phyloP scores from a whole-genome alignment of 2,329 filamentous ascomycete species.

The Arthrobotrys pseudoclavata region DNA sequence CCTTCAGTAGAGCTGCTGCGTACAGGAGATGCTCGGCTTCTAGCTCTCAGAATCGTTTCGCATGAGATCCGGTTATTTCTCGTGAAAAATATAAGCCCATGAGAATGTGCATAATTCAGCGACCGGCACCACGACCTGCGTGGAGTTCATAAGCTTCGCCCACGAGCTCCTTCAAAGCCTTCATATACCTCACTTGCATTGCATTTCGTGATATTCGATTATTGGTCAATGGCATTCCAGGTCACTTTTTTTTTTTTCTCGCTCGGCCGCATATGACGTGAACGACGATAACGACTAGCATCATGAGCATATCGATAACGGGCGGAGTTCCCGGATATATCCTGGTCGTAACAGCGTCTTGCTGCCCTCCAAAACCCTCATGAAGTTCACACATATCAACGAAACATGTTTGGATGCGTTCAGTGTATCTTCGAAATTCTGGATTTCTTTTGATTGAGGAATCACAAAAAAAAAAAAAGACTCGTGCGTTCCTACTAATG shows the following conservation, averaged over 20 bases:
- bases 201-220: conserved; percentile 14
- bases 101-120: conserved; percentile 32
- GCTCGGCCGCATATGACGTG: conserved; percentile 36
- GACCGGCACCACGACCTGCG: conserved; percentile 15
- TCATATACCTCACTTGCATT: conserved; percentile 20
- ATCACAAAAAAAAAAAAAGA: conserved; percentile 27
- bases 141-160: conserved; percentile 24
- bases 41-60: conserved; percentile 5
- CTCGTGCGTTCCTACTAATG: conserved; percentile 58
- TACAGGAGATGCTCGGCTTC: conserved; percentile 3
- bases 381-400: background rate
- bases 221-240: conserved; percentile 32
- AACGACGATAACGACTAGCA: conserved; percentile 26
- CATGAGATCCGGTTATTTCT: conserved; percentile 50
- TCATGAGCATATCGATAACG: conserved; percentile 46
- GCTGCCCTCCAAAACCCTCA: conserved; percentile 12
- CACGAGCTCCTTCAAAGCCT: conserved; percentile 56
- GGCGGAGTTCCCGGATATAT: conserved; percentile 56
- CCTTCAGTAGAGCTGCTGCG: conserved; percentile 15
- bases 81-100: conserved; percentile 31
- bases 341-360: conserved; percentile 23
- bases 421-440: background rate
- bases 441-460: background rate
- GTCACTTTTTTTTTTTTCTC: conserved; percentile 13
- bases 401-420: background rate